Percentiles rank a stretch among this genome's conserved stretches.
These are phyloP conservation scores for Arthromyces matolae DNA, from an alignment of 768 basidiomycete species.

Conservation along the genomic window DNA sequence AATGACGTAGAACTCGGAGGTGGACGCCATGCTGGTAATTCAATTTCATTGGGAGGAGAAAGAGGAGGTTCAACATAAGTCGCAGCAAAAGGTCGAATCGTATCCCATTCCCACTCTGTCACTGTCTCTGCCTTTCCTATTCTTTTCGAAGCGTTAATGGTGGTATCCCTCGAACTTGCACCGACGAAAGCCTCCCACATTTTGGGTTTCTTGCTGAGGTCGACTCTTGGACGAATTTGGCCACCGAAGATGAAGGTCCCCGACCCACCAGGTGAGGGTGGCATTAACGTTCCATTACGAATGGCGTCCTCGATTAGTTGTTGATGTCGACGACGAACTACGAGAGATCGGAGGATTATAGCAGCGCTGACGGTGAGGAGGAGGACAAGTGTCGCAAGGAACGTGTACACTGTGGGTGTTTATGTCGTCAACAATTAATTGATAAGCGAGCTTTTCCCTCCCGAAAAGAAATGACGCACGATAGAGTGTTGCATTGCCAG, in stretches of 20 bases:
- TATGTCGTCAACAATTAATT: neutral
- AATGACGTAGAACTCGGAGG: neutral
- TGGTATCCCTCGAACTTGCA: conserved; percentile 7
- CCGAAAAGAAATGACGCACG: conserved; percentile 21
- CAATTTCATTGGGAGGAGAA: neutral
- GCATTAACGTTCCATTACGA: conserved; percentile 58
- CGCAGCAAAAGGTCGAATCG: conserved; percentile 32
- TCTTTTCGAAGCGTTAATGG: neutral
- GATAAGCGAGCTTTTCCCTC: neutral
- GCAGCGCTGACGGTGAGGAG: conserved; percentile 65
- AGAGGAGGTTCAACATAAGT: conserved; percentile 19
- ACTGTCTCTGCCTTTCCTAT: neutral
- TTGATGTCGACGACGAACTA: conserved; percentile 60
- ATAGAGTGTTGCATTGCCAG: conserved; percentile 25
- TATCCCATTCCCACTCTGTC: conserved; percentile 29
- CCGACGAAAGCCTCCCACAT: conserved; percentile 46
- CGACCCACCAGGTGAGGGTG: conserved; percentile 27
- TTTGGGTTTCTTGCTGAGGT: conserved; percentile 43
- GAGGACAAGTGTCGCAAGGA: conserved; percentile 64
- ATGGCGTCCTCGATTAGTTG: conserved; percentile 61
- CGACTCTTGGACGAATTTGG: conserved; percentile 27
- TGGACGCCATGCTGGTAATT: neutral
- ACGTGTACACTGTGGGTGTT: conserved; percentile 41
- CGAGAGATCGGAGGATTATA: conserved; percentile 60
- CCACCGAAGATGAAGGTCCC: conserved; percentile 11